These are phyloP conservation scores for Taphrina wiesneri DNA, from an alignment of 1,139 yeast genomes.

Conservation along the genomic window DNA sequence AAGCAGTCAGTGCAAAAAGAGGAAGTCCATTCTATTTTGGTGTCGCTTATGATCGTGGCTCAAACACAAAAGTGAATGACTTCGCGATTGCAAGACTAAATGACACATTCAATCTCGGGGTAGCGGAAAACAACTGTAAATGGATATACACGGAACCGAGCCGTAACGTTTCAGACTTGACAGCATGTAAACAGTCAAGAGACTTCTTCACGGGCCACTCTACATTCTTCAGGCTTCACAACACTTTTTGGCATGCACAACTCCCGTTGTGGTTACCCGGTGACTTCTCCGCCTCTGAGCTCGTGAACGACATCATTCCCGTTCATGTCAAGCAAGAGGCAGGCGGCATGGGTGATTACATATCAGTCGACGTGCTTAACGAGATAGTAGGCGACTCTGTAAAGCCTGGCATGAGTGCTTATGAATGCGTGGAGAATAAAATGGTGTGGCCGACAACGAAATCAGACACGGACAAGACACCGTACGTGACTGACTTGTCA, in stretches of 20 bases:
- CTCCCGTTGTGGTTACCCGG: neutral
- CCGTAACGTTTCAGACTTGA: neutral
- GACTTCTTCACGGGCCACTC: neutral
- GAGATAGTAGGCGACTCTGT: neutral
- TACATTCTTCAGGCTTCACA: neutral
- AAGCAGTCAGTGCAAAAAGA: neutral
- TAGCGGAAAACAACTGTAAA: neutral
- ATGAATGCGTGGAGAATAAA: neutral
- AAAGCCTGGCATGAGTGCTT: neutral
- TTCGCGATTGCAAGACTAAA: neutral
- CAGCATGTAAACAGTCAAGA: neutral
- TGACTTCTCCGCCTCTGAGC: neutral
- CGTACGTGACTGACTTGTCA: neutral
- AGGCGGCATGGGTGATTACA: neutral
- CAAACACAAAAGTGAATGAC: neutral
- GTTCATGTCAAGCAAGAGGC: neutral
- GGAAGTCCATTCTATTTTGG: neutral
- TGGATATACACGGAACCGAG: neutral
- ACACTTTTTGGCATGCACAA: neutral
- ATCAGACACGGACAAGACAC: neutral
- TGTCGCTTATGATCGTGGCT: neutral
- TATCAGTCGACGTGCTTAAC: neutral
- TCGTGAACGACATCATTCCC: neutral
- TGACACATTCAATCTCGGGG: slow-evolving; percentile 1
- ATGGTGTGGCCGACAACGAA: neutral